Percentiles rank a stretch among this genome's conserved stretches.
These are phyloP conservation scores for Verbena officinalis DNA, from an alignment of 257 asterid species.

Conservation along the genomic window DNA sequence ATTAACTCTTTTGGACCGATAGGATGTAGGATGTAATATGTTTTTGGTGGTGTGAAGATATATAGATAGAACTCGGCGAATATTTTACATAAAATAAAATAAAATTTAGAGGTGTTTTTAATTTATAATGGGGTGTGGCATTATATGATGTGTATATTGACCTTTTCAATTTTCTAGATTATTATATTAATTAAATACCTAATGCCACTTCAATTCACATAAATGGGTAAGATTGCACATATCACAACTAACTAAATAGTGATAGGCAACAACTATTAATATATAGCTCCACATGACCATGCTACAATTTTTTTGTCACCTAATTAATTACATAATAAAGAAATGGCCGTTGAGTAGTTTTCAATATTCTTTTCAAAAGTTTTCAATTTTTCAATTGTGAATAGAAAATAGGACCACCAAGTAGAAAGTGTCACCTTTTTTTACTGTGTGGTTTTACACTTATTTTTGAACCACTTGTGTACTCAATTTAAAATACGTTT, in stretches of 20 bases:
- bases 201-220: not conserved
- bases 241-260: slow-evolving; percentile 30
- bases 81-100: no score
- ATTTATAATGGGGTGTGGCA: no score
- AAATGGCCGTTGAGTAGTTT: not conserved
- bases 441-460: slow-evolving; percentile 28
- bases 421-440: slow-evolving; percentile 24
- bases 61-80: no score
- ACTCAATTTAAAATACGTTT: not conserved
- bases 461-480: slow-evolving; percentile 20
- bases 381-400: no score
- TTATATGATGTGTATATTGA: not conserved
- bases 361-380: slow-evolving; percentile 15
- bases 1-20: no score
- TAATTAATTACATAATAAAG: slow-evolving; percentile 10
- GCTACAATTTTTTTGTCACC: slow-evolving; percentile 21
- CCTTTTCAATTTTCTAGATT: slow-evolving; percentile 11
- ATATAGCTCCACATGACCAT: slow-evolving; percentile 18
- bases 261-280: slow-evolving; percentile 30
- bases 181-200: not conserved
- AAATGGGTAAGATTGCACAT: slow-evolving; percentile 22
- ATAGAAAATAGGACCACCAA: slow-evolving; percentile 34
- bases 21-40: no score
- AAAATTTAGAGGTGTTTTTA: no score
- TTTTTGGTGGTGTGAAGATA: no score